phyloP scores from a whole-genome alignment of 176 grass and related monocot species.

The Triticum urartu region DNA sequence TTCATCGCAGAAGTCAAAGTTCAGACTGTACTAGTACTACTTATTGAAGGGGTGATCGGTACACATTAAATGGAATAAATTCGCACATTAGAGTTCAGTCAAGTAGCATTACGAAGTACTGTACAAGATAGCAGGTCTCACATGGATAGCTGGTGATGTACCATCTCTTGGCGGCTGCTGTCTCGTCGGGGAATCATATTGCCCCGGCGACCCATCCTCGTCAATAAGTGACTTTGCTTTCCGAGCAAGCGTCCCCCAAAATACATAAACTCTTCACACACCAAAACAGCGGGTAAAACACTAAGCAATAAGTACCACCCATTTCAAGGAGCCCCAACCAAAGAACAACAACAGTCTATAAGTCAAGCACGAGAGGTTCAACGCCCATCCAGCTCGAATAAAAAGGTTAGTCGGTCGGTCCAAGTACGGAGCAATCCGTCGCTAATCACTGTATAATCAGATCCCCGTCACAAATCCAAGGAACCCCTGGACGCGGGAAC shows the following conservation, averaged over 20 bases:
- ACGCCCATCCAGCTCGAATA: background rate
- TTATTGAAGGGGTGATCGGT: constrained; percentile 24
- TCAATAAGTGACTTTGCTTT: constrained; percentile 91
- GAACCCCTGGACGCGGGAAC: background rate
- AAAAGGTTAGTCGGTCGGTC: background rate
- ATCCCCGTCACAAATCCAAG: background rate
- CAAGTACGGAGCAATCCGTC: background rate
- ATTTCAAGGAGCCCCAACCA: background rate
- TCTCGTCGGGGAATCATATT: constrained; percentile 36
- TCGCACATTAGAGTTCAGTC: constrained; percentile 10
- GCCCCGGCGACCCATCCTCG: constrained; percentile 59
- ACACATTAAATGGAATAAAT: constrained; percentile 13
- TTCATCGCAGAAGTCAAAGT: background rate
- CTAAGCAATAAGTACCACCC: background rate
- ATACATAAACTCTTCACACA: constrained; percentile 13
- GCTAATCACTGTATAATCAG: background rate
- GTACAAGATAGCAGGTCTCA: constrained; percentile 31
- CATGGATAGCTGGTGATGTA: constrained; percentile 44
- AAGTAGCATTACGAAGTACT: background rate
- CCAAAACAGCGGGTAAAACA: background rate
- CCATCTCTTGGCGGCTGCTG: constrained; percentile 38
- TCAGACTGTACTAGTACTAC: background rate
- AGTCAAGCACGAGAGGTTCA: constrained; percentile 6
- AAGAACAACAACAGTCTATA: background rate
- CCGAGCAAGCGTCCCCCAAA: constrained; percentile 71